Percentiles rank a stretch among this genome's conserved stretches.
phyloP scores from a whole-genome alignment of 805 yeast species.

The Wickerhamiella occidentalis region DNA sequence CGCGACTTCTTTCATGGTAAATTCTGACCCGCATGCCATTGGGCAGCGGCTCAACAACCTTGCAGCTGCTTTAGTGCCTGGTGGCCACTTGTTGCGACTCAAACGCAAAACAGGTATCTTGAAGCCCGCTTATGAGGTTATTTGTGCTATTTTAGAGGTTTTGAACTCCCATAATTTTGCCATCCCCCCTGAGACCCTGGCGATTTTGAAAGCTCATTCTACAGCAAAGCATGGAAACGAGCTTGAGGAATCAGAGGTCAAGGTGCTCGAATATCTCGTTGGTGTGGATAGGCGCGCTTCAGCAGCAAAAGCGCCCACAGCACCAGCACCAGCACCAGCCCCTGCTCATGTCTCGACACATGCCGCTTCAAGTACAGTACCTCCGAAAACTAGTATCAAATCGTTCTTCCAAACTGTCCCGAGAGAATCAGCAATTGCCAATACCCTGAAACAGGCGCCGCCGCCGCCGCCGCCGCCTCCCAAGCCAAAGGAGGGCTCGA shows the following conservation, averaged over 20 bases:
- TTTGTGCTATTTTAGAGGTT: neutral
- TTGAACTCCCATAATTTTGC: neutral
- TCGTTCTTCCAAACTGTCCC: conserved; percentile 1
- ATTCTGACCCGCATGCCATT: neutral
- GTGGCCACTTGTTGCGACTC: neutral
- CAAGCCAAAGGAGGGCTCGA: neutral
- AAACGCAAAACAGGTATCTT: neutral
- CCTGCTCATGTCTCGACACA: neutral
- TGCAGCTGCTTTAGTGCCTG: neutral
- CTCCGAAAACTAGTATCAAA: neutral
- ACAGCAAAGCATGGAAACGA: neutral
- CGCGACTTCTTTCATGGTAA: neutral
- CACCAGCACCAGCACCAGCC: neutral
- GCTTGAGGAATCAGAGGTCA: neutral
- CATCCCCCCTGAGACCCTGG: neutral
- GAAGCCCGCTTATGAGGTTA: neutral
- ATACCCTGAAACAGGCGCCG: conserved; percentile 3
- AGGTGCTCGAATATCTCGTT: neutral
- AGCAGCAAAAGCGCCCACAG: no score
- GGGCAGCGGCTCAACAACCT: neutral
- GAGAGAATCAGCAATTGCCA: conserved; percentile 3
- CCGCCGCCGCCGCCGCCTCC: neutral
- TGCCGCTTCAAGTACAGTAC: neutral
- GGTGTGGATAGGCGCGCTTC: neutral
- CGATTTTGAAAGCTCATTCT: neutral